Conservation (phyloP, 768 basidiomycete genomes). For the Nidula microcarpa region DNA sequence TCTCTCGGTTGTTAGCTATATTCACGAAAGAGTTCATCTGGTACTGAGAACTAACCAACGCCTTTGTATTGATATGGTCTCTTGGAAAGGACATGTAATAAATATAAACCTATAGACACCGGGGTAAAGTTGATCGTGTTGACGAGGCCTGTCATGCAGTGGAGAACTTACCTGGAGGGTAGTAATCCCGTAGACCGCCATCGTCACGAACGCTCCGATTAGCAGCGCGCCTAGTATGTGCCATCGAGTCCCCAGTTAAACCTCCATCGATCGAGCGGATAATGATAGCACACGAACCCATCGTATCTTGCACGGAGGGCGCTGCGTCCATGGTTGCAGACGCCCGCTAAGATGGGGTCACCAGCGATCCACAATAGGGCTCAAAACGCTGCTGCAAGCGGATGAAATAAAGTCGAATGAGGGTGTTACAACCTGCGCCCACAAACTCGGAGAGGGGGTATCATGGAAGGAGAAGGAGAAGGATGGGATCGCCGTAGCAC, state of each 20-base stretch:
- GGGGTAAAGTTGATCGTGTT: too few species aligned
- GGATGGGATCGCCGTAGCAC: too few species aligned
- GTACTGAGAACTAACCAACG: slow-evolving; percentile 22
- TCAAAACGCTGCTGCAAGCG: too few species aligned
- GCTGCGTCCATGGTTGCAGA: too few species aligned
- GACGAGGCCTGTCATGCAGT: too few species aligned
- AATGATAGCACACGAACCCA: slow-evolving; percentile 19
- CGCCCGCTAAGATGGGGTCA: too few species aligned
- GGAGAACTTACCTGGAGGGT: slow-evolving; percentile 30
- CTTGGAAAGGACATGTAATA: slow-evolving; percentile 38
- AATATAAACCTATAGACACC: slow-evolving; percentile 29
- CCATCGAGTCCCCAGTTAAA: neutral
- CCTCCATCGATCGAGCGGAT: neutral
- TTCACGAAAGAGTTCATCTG: neutral
- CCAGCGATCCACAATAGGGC: too few species aligned
- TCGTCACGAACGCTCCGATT: slow-evolving; percentile 30
- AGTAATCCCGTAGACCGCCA: slow-evolving; percentile 40
- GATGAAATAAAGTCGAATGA: too few species aligned
- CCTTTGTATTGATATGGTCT: slow-evolving; percentile 27
- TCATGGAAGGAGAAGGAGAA: too few species aligned
- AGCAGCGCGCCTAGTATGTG: slow-evolving; percentile 29
- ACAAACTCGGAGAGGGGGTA: too few species aligned
- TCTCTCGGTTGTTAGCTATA: neutral
- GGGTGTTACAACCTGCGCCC: too few species aligned
- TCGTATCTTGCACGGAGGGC: slow-evolving; percentile 19